phyloP scores from a whole-genome alignment of 2,329 filamentous ascomycete genomes.

The Colletotrichum lindemuthianum region DNA sequence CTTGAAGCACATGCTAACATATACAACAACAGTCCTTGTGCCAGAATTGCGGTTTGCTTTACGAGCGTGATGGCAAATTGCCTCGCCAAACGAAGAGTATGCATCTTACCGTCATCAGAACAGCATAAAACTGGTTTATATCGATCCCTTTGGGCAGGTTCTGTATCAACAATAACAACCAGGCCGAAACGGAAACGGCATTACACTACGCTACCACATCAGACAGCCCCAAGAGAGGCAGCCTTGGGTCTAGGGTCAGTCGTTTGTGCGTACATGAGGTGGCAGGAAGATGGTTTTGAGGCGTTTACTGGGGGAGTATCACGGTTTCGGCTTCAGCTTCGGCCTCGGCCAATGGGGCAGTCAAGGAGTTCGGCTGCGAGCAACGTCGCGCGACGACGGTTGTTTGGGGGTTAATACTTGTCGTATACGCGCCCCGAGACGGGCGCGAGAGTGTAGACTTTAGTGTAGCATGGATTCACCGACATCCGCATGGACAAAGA shows the following conservation, averaged over 20 bases:
- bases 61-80: conserved; percentile 85
- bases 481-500: no score
- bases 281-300: conserved; percentile 21
- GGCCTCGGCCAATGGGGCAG: conserved; percentile 27
- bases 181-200: background rate
- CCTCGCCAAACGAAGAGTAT: conserved; percentile 55
- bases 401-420: conserved; percentile 31
- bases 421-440: conserved; percentile 5
- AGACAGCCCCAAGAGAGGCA: conserved; percentile 43
- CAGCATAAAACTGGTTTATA: conserved; percentile 14
- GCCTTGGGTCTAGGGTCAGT: background rate
- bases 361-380: conserved; percentile 33
- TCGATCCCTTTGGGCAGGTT: background rate
- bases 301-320: conserved; percentile 30
- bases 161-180: background rate
- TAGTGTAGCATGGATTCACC: background rate
- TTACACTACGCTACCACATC: conserved; percentile 31
- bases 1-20: conserved; percentile 28
- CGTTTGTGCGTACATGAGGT: conserved; percentile 24
- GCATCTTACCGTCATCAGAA: conserved; percentile 34
- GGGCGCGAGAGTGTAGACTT: conserved; percentile 14
- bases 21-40: conserved; percentile 75
- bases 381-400: conserved; percentile 27
- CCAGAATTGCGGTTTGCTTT: conserved; percentile 91
- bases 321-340: conserved; percentile 3